Evolutionary conservation across 176 grass and related monocot species (phyloP).

Genomic region (Zoysia pacifica): DNA sequence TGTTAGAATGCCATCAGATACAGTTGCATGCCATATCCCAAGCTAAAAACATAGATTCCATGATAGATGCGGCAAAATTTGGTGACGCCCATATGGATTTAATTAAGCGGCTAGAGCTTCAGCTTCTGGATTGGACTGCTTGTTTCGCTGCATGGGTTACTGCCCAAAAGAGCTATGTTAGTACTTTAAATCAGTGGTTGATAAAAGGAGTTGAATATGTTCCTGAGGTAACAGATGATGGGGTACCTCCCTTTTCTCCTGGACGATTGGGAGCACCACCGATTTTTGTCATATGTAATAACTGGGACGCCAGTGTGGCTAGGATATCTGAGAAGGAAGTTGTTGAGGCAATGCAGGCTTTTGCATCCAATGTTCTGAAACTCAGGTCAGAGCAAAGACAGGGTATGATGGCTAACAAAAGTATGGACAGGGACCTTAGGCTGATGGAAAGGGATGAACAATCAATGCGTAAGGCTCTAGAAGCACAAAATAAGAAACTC

Average conservation of each 20-base stretch:
- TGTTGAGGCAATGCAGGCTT: conserved; percentile 63
- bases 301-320: conserved; percentile 63
- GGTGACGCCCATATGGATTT: conserved; percentile 65
- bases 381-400: conserved; percentile 71
- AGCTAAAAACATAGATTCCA: conserved; percentile 81
- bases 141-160: conserved; percentile 75
- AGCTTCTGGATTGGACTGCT: conserved; percentile 69
- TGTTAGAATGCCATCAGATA: conserved; percentile 91
- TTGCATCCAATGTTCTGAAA: conserved; percentile 54
- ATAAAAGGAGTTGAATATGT: conserved; percentile 67
- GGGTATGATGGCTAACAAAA: conserved; percentile 76
- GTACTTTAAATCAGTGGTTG: conserved; percentile 74
- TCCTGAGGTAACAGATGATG: conserved; percentile 88
- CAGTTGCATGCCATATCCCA: conserved; percentile 83
- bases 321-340: conserved; percentile 73
- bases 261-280: conserved; percentile 84
- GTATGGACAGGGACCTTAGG: conserved; percentile 67
- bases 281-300: conserved; percentile 85
- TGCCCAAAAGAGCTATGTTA: conserved; percentile 71
- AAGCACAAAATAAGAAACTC: conserved; percentile 75
- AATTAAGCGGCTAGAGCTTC: conserved; percentile 66
- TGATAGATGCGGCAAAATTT: conserved; percentile 57
- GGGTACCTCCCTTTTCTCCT: conserved; percentile 81
- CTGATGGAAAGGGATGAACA: conserved; percentile 84
- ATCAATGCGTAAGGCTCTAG: conserved; percentile 71